Base-by-base conservation (phyloP, 768 basidiomycete species). In the Russula sp. region DNA sequence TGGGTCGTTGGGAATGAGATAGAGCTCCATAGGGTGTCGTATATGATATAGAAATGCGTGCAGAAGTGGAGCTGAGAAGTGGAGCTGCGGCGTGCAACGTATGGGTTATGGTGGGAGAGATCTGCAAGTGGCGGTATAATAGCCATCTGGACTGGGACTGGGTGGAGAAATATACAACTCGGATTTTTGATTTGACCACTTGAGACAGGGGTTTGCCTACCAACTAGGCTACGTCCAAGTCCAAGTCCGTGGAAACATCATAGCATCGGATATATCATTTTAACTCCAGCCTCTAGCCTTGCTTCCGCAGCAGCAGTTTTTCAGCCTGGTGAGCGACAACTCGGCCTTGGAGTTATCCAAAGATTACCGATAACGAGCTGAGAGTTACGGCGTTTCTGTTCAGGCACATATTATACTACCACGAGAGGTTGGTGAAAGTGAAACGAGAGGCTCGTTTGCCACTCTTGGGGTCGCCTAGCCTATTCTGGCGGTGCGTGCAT, bases 1-100 rank as follows among this genome's bases (percentile, higher is more conserved):
- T 8, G 80, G 79, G 63, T 82, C 76, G 69, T 82, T 79, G 34
- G 78, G 79, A 18, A 78, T 70, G 52, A 84, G 76, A 68, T 79
- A 82, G 16, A 83, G 72, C 58, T 82, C 78, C 81, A 83, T 82
- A 34, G 48, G 34, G 36, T 35, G 18, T 22, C 41, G 20, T 1
- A 29, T 58, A 42, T 41, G 20, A 18, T 35, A 56, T 53, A 32
- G 36, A 36, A 57, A 56, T 49, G 18, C 7, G 61, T 58, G 56
- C 38, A 53, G 22, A 18, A 43, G 63, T 53, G 60, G 60, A 62
- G 60, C 51, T 39, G 56, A 53, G 22, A 18, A 43, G 63, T 53
- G 60, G 60, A 62, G 60, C 51, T 39, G 56, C 45, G 38, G 61
- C 61, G 48, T n/a, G 46, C 22, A 18, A 39, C 38, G 39, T 43